Evolutionary conservation across 2,329 filamentous ascomycete genomes (phyloP).

Genomic region (Tolypocladium ophioglossoides): DNA sequence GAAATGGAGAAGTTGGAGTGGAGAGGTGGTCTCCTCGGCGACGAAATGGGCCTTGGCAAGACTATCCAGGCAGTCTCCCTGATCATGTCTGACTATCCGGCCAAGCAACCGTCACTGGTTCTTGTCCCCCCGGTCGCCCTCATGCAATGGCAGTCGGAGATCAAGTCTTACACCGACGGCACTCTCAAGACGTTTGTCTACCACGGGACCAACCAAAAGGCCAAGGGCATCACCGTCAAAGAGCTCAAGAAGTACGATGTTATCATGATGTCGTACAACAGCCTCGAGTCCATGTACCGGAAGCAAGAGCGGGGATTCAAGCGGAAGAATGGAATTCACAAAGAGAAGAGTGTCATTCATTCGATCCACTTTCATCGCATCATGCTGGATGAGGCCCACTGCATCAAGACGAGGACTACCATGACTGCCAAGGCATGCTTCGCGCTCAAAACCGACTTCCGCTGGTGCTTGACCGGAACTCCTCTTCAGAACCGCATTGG

Average conservation of each 20-base stretch:
- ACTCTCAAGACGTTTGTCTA: slow-evolving; percentile 84
- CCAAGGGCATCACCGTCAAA: slow-evolving; percentile 63
- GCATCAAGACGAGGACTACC: slow-evolving; percentile 82
- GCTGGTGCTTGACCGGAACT: slow-evolving; percentile 93
- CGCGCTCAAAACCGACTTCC: slow-evolving; percentile 75
- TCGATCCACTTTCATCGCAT: slow-evolving; percentile 79
- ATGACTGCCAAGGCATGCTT: slow-evolving; percentile 94
- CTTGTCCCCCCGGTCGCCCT: slow-evolving; percentile 86
- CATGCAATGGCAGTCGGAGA: slow-evolving; percentile 89
- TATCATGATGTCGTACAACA: slow-evolving; percentile 94
- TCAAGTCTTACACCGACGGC: slow-evolving; percentile 72
- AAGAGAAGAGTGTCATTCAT: slow-evolving; percentile 73
- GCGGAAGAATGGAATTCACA: slow-evolving; percentile 69
- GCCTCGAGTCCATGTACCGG: slow-evolving; percentile 81
- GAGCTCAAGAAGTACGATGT: slow-evolving; percentile 79
- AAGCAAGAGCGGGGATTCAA: slow-evolving; percentile 88
- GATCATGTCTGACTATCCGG: slow-evolving; percentile 95
- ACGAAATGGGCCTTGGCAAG: slow-evolving; percentile 98
- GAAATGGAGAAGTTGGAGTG: slow-evolving; percentile 78
- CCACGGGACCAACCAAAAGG: slow-evolving; percentile 76
- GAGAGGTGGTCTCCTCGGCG: slow-evolving; percentile 82
- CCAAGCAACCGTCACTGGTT: slow-evolving; percentile 71
- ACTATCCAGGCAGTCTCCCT: slow-evolving; percentile 96
- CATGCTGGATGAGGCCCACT: slow-evolving; percentile 91
- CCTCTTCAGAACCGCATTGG: slow-evolving; percentile 95